phyloP scores from a whole-genome alignment of 148 eudicot genomes.

The Fallopia convolvulus region DNA sequence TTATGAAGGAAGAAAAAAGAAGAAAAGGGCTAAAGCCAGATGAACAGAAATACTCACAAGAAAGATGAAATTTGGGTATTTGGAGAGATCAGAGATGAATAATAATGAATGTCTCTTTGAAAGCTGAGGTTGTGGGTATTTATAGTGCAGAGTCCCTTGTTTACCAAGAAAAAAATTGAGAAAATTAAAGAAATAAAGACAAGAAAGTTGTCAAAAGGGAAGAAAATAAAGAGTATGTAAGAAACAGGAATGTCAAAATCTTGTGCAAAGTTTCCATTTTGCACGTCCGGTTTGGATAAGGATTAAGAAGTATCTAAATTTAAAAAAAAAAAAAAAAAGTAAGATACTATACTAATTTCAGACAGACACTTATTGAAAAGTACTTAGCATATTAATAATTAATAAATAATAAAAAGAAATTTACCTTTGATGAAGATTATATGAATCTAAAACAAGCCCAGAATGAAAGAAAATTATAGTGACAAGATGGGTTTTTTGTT shows the following conservation, averaged over 20 bases:
- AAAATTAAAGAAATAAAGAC: background rate
- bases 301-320: background rate
- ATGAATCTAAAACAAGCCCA: background rate
- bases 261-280: conserved; percentile 2
- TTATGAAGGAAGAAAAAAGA: background rate
- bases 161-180: background rate
- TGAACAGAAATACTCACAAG: background rate
- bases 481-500: background rate
- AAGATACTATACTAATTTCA: background rate
- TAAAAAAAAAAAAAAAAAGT: background rate
- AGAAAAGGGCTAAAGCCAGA: background rate
- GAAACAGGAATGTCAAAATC: background rate
- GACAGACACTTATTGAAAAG: background rate
- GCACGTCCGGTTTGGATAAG: background rate
- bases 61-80: background rate
- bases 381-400: background rate
- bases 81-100: background rate
- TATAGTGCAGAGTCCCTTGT: conserved; percentile 1
- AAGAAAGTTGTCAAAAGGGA: background rate
- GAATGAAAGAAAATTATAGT: background rate
- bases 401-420: too few species aligned
- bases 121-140: background rate
- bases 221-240: background rate
- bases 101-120: background rate
- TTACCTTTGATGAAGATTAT: background rate